Conservation (phyloP, 169 alveolate genomes). For the Prorocentrum cordatum region DNA sequence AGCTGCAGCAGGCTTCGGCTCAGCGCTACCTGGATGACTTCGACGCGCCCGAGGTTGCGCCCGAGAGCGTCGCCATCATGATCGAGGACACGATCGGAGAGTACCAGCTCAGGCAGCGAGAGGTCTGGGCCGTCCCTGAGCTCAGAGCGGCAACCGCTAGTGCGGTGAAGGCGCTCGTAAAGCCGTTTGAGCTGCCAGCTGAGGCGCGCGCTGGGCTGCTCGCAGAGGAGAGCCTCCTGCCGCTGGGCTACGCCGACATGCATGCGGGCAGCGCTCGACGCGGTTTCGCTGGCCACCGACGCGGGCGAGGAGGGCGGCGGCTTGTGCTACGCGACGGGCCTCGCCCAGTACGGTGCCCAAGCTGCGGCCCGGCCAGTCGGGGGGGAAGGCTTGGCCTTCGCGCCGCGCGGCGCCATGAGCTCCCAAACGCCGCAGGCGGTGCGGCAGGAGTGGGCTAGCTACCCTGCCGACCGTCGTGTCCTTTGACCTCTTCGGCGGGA, state of each 20-base stretch:
- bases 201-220: not conserved
- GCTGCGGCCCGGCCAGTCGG: too few species aligned
- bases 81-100: too few species aligned
- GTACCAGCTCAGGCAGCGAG: too few species aligned
- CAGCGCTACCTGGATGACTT: constrained; percentile 8
- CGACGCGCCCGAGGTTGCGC: not conserved
- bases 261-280: not conserved
- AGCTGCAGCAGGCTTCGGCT: not conserved
- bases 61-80: too few species aligned
- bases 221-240: not conserved
- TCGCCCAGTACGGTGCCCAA: not conserved
- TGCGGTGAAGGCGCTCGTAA: not conserved
- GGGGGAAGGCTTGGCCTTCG: too few species aligned
- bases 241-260: not conserved
- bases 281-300: not conserved
- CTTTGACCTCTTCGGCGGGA: too few species aligned
- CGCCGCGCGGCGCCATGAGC: too few species aligned
- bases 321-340: not conserved
- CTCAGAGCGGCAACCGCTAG: too few species aligned
- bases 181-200: not conserved
- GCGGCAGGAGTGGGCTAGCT: too few species aligned
- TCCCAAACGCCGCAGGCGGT: too few species aligned
- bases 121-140: too few species aligned
- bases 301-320: not conserved
- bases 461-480: too few species aligned